phyloP scores from a whole-genome alignment of 2,329 filamentous ascomycete genomes.

The Fusarium papillatum region DNA sequence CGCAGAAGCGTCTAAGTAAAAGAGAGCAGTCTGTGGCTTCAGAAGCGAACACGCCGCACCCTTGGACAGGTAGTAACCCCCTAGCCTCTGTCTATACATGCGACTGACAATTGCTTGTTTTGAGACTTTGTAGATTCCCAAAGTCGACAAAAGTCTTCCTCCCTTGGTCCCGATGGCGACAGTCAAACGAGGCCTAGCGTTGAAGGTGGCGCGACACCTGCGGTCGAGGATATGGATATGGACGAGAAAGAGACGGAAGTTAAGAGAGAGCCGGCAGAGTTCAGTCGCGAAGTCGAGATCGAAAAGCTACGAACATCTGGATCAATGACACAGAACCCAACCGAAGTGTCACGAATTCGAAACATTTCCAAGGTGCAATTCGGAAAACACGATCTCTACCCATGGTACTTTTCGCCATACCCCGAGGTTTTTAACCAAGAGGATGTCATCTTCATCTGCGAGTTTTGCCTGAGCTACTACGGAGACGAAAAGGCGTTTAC shows the following conservation, averaged over 20 bases:
- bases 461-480: constrained; percentile 96
- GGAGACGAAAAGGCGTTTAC: constrained; percentile 85
- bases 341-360: constrained; percentile 94
- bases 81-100: not conserved
- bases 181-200: constrained; percentile 58
- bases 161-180: constrained; percentile 58
- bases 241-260: constrained; percentile 63
- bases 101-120: not conserved
- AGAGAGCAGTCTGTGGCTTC: constrained; percentile 68
- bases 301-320: constrained; percentile 95
- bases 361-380: constrained; percentile 97
- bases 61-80: constrained; percentile 57
- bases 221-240: constrained; percentile 66
- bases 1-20: constrained; percentile 67
- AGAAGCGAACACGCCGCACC: constrained; percentile 67
- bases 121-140: constrained; percentile 64
- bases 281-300: constrained; percentile 91
- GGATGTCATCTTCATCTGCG: constrained; percentile 95
- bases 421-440: constrained; percentile 89
- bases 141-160: constrained; percentile 58
- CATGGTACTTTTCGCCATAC: constrained; percentile 99
- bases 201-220: constrained; percentile 60
- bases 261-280: constrained; percentile 67
- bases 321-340: constrained; percentile 99
- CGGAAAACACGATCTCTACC: constrained; percentile 91